Evolutionary conservation across 1,284 basidiomycete genomes (phyloP).

Genomic region (Sphaerobolus stellatus): DNA sequence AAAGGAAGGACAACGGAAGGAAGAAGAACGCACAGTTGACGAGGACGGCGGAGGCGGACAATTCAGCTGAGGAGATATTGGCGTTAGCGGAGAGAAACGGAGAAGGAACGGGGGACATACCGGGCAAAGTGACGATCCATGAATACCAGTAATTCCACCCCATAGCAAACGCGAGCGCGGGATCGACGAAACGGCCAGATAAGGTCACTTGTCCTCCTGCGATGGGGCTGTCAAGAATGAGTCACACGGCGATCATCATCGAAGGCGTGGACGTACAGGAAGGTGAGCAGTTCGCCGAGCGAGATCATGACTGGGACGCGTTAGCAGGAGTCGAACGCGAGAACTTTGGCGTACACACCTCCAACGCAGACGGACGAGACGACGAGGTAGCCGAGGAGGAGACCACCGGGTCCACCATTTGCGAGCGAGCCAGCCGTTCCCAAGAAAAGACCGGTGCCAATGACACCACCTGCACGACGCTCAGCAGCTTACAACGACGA

Average conservation of each 20-base stretch:
- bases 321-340: no score
- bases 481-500: neutral
- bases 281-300: conserved; percentile 63
- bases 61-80: neutral
- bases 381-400: conserved; percentile 5
- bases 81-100: neutral
- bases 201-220: conserved; percentile 65
- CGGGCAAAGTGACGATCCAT: conserved; percentile 37
- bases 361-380: conserved; percentile 7
- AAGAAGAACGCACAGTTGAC: conserved; percentile 21
- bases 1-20: no score
- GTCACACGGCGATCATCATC: neutral
- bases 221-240: conserved; percentile 4
- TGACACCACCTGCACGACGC: conserved; percentile 4
- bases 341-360: neutral
- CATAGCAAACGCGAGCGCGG: conserved; percentile 53
- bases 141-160: conserved; percentile 51
- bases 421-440: conserved; percentile 59
- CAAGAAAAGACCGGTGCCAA: conserved; percentile 53
- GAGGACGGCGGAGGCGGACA: conserved; percentile 11
- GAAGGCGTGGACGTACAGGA: conserved; percentile 54
- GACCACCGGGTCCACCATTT: conserved; percentile 41
- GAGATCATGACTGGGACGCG: conserved; percentile 32
- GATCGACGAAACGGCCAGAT: conserved; percentile 46
- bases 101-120: conserved; percentile 26